Percentiles rank a stretch among this genome's conserved stretches.
These are phyloP conservation scores for Botrytis hyacinthi DNA, from an alignment of 2,329 filamentous ascomycete species.

Conservation along the genomic window DNA sequence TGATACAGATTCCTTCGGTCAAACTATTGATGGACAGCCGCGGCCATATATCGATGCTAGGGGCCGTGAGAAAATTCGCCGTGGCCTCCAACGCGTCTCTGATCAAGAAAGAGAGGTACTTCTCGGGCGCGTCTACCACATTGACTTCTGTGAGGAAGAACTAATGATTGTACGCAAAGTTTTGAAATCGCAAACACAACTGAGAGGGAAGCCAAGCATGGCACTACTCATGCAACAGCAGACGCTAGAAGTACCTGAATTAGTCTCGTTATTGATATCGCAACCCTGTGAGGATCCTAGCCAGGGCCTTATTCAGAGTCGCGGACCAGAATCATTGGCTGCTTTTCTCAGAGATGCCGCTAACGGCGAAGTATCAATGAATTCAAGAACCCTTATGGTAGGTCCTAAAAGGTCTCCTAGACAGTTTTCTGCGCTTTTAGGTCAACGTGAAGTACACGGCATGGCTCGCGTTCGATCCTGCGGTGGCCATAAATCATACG, in stretches of 20 bases:
- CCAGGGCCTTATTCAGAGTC: constrained; percentile 56
- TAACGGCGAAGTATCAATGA: constrained; percentile 13
- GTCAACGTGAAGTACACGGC: constrained; percentile 34
- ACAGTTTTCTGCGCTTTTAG: constrained; percentile 25
- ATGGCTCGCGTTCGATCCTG: constrained; percentile 24
- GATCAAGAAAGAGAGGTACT: constrained; percentile 7
- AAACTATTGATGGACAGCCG: background rate
- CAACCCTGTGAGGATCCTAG: constrained; percentile 37
- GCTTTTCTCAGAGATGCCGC: constrained; percentile 29
- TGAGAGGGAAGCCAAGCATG: constrained; percentile 8
- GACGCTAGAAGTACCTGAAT: constrained; percentile 15
- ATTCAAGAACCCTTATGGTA: constrained; percentile 17
- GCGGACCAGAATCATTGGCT: constrained; percentile 41
- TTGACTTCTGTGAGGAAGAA: constrained; percentile 29
- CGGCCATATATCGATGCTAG: constrained; percentile 23
- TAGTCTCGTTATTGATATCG: constrained; percentile 5
- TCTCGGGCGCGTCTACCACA: constrained; percentile 20
- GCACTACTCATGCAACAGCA: constrained; percentile 8
- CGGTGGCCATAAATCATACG: constrained; percentile 29
- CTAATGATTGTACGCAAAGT: constrained; percentile 3
- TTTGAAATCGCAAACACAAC: constrained; percentile 3
- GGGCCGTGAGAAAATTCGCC: constrained; percentile 18
- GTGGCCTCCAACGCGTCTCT: constrained; percentile 19
- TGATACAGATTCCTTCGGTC: background rate
- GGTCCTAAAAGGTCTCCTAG: background rate